A percentile compares a stretch with the other conserved stretches of the same genome.
Evolutionary conservation across 305 asterid species (phyloP).

Genomic region (Solanum hybrid): DNA sequence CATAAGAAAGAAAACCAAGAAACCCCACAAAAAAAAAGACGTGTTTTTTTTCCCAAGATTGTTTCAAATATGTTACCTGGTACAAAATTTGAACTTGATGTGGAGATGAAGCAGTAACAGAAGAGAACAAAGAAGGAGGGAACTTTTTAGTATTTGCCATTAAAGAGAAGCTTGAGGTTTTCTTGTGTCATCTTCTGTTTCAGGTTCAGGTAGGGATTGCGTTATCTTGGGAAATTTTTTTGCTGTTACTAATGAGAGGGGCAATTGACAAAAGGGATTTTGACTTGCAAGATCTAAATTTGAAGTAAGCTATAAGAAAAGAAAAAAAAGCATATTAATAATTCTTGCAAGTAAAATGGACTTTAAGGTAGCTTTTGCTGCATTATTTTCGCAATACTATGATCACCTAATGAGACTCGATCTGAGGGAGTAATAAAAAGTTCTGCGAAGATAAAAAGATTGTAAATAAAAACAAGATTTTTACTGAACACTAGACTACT

Average conservation of each 20-base stretch:
- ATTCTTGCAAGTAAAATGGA: neutral
- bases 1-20: neutral
- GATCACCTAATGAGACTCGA: neutral
- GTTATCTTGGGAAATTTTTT: constrained; percentile 13
- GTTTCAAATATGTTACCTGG: constrained; percentile 30
- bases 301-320: neutral
- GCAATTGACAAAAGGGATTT: constrained; percentile 8
- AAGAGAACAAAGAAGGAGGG: constrained; percentile 14
- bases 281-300: constrained; percentile 24
- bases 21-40: neutral
- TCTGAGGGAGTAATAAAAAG: neutral
- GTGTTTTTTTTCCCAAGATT: constrained; percentile 3
- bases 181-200: constrained; percentile 59
- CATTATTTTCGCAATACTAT: neutral
- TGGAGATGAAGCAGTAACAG: constrained; percentile 4
- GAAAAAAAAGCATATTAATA: neutral
- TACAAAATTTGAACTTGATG: constrained; percentile 14
- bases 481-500: constrained; percentile 2
- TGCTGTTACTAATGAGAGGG: neutral
- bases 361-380: neutral
- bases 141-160: constrained; percentile 45
- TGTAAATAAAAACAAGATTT: neutral
- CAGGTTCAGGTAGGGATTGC: constrained; percentile 23
- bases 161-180: constrained; percentile 22
- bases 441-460: neutral